These are phyloP conservation scores for Melanomma pulvis-pyrius DNA, from an alignment of 495 filamentous ascomycete genomes.

Conservation along the genomic window DNA sequence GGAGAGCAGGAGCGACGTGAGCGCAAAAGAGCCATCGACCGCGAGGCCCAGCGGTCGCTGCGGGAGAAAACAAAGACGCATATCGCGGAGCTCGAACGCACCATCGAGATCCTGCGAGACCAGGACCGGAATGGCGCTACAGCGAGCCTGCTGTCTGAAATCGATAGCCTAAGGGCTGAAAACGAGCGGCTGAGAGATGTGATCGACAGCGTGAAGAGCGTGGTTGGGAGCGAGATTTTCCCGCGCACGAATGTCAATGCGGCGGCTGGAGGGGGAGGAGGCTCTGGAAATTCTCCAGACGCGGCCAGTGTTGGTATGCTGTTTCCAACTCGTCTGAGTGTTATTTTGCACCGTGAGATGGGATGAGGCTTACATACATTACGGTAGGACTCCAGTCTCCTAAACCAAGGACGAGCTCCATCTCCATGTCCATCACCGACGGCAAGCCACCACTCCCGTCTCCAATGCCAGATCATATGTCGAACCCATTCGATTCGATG, in stretches of 20 bases:
- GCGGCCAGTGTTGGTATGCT: conserved; percentile 13
- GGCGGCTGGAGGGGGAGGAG: background rate
- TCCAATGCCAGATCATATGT: conserved; percentile 3
- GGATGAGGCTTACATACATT: conserved; percentile 10
- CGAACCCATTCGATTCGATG: conserved; percentile 2
- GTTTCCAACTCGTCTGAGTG: background rate
- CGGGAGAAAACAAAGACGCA: conserved; percentile 36
- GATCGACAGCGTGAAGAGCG: conserved; percentile 32
- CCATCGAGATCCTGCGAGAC: conserved; percentile 34
- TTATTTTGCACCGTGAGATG: background rate
- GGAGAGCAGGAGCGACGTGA: conserved; percentile 36
- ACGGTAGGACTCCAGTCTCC: conserved; percentile 21
- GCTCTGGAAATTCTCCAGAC: background rate
- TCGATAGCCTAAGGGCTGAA: conserved; percentile 26
- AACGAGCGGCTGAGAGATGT: conserved; percentile 35
- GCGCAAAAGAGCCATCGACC: conserved; percentile 33
- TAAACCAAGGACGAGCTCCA: conserved; percentile 8
- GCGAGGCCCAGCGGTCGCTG: conserved; percentile 32
- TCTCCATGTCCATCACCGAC: conserved; percentile 2
- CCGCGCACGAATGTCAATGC: background rate
- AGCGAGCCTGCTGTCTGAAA: conserved; percentile 25
- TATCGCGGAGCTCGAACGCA: conserved; percentile 34
- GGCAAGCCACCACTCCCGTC: conserved; percentile 2
- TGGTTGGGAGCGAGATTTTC: conserved; percentile 25
- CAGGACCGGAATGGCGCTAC: conserved; percentile 36